phyloP scores from a whole-genome alignment of 2,329 filamentous ascomycete genomes.

The Hymenoscyphus occultus region DNA sequence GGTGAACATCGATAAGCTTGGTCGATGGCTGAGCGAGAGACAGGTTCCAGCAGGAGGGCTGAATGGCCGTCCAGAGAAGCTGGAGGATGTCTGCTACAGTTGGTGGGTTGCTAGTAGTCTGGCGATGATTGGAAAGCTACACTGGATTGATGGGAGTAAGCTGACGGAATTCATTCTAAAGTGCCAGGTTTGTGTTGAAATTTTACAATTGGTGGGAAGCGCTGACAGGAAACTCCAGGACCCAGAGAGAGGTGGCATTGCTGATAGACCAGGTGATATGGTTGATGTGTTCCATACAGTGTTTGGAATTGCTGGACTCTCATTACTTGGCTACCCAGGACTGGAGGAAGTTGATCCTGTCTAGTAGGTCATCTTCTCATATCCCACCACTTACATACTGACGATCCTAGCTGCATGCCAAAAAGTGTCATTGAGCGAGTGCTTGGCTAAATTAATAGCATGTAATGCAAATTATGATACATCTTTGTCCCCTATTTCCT shows the following conservation, averaged over 20 bases:
- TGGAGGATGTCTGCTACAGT: conserved; percentile 96
- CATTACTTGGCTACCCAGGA: conserved; percentile 74
- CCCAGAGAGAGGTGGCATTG: conserved; percentile 75
- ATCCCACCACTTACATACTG: conserved; percentile 15
- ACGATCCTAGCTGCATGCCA: conserved; percentile 61
- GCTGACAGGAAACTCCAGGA: conserved; percentile 66
- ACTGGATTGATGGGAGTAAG: conserved; percentile 89
- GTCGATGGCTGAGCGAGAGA: conserved; percentile 87
- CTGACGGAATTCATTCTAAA: conserved; percentile 78
- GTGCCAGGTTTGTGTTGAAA: conserved; percentile 71
- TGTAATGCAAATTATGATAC: conserved; percentile 6
- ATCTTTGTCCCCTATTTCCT: background rate
- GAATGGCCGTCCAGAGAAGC: conserved; percentile 92
- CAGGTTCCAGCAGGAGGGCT: conserved; percentile 84
- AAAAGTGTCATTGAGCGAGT: conserved; percentile 61
- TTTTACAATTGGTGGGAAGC: conserved; percentile 50
- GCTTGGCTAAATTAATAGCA: conserved; percentile 40
- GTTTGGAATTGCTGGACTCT: conserved; percentile 86
- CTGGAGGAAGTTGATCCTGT: conserved; percentile 80
- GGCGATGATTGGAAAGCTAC: conserved; percentile 79
- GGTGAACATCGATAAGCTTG: conserved; percentile 78
- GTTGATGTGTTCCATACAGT: conserved; percentile 96
- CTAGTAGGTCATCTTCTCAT: conserved; percentile 56
- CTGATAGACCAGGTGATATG: conserved; percentile 88
- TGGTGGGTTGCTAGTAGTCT: conserved; percentile 98